Conservation (phyloP, 352 stramenopile species). For the Globisporangium paddicum region DNA sequence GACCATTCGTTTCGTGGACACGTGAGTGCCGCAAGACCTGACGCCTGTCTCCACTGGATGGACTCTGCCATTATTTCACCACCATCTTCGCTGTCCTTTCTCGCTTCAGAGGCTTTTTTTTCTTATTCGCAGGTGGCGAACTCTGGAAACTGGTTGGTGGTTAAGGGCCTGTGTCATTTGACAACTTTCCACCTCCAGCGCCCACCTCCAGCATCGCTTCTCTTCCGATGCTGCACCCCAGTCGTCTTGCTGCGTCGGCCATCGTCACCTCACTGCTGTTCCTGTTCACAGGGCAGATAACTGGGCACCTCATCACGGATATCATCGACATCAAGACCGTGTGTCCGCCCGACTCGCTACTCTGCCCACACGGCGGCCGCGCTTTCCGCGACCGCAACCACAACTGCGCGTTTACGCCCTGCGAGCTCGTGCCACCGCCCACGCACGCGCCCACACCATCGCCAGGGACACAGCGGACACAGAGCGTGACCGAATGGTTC, state of each 20-base stretch:
- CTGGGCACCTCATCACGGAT: slow-evolving; percentile 7
- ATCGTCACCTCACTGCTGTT: not conserved
- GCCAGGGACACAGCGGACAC: slow-evolving; percentile 11
- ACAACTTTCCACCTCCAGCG: not conserved
- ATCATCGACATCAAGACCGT: slow-evolving; percentile 25
- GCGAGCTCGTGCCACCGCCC: slow-evolving; percentile 21
- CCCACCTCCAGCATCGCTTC: not conserved
- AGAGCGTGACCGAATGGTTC: slow-evolving; percentile 26
- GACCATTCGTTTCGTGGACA: not conserved
- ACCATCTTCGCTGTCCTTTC: not conserved
- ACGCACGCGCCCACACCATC: slow-evolving; percentile 1
- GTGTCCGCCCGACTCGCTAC: slow-evolving; percentile 31
- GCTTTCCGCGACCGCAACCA: slow-evolving; percentile 30
- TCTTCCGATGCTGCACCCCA: not conserved
- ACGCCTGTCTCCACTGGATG: not conserved
- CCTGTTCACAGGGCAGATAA: not conserved
- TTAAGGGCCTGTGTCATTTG: not conserved
- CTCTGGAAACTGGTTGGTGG: not conserved
- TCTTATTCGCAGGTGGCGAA: slow-evolving; percentile 7
- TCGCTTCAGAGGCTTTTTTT: not conserved
- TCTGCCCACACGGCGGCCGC: slow-evolving; percentile 34
- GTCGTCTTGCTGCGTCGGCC: not conserved
- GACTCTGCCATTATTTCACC: not conserved
- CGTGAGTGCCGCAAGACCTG: too few species aligned
- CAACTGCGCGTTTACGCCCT: slow-evolving; percentile 41